A percentile compares a stretch with the other conserved stretches of the same genome.
Conservation (phyloP, 805 yeast species). For the Wickerhamiella qilinensis region DNA sequence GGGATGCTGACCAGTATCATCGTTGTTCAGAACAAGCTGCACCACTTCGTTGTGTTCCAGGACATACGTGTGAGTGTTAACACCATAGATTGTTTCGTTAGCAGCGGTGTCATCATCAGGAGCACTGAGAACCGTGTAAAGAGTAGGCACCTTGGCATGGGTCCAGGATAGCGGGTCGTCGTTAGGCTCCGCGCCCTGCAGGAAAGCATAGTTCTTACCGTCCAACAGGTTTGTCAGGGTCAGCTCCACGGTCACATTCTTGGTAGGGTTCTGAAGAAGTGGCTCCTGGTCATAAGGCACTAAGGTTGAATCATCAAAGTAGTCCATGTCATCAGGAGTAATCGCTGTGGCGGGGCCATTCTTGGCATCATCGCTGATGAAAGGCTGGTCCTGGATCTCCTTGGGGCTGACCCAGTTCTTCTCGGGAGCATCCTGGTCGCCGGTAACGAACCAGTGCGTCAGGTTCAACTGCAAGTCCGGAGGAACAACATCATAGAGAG, state of each 20-base stretch:
- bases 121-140: slow-evolving; percentile 62
- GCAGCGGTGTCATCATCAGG: slow-evolving; percentile 31
- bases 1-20: slow-evolving; percentile 88
- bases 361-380: slow-evolving; percentile 24
- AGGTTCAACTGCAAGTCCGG: slow-evolving; percentile 47
- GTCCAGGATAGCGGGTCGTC: slow-evolving; percentile 63
- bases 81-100: slow-evolving; percentile 56
- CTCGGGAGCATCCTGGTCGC: slow-evolving; percentile 4
- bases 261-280: slow-evolving; percentile 49
- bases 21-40: slow-evolving; percentile 71
- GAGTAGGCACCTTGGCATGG: slow-evolving; percentile 71
- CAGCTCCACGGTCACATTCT: slow-evolving; percentile 50
- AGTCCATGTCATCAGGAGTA: slow-evolving; percentile 30
- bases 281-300: slow-evolving; percentile 44
- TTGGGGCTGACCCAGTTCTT: slow-evolving; percentile 32
- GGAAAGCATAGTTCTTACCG: slow-evolving; percentile 93
- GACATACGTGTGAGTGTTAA: slow-evolving; percentile 62
- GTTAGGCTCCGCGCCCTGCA: too few species aligned
- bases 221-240: slow-evolving; percentile 68
- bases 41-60: slow-evolving; percentile 50
- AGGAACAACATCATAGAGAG: slow-evolving; percentile 69
- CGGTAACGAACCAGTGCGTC: slow-evolving; percentile 47
- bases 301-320: slow-evolving; percentile 65
- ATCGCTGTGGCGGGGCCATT: slow-evolving; percentile 10
- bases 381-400: slow-evolving; percentile 32